Evolutionary conservation across 768 basidiomycete species (phyloP).

Genomic region (Kwoniella bestiolae): DNA sequence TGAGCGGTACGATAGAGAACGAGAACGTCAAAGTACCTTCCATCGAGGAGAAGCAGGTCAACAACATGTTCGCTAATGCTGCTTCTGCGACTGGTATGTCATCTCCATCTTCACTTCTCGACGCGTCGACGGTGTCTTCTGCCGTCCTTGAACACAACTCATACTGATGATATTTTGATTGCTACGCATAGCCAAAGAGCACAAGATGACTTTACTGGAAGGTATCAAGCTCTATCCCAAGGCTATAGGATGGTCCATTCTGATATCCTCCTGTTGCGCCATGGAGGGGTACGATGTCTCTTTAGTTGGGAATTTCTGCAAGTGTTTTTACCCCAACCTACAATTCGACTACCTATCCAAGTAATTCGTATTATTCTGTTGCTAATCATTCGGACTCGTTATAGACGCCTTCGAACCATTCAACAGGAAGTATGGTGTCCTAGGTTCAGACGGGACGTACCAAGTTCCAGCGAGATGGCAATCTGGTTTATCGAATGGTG

Average conservation of each 20-base stretch:
- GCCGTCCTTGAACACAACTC: too few relatives aligned
- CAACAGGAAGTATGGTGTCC: conserved; percentile 49
- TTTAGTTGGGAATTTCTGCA: conserved; percentile 44
- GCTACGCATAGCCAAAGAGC: conserved; percentile 55
- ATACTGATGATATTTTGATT: background rate
- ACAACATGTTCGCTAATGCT: conserved; percentile 38
- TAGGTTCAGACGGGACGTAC: conserved; percentile 48
- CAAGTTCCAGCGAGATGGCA: conserved; percentile 59
- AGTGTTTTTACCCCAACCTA: too few relatives aligned
- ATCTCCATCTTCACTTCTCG: too few relatives aligned
- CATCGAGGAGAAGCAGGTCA: conserved; percentile 20
- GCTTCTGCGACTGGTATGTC: conserved; percentile 33
- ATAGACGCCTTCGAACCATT: conserved; percentile 52
- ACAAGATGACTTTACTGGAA: conserved; percentile 54
- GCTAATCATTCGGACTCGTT: background rate
- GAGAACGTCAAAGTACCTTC: conserved; percentile 8
- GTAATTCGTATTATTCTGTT: too few relatives aligned
- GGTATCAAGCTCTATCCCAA: conserved; percentile 57
- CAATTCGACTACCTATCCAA: too few relatives aligned
- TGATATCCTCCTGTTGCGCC: conserved; percentile 43
- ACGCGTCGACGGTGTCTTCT: too few relatives aligned
- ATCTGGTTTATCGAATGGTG: conserved; percentile 57
- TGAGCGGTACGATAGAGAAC: background rate
- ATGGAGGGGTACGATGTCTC: conserved; percentile 56
- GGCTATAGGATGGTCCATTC: conserved; percentile 56